Base-by-base conservation (phyloP, 2,329 filamentous ascomycete species). In the Dryadomyces sulphureus region DNA sequence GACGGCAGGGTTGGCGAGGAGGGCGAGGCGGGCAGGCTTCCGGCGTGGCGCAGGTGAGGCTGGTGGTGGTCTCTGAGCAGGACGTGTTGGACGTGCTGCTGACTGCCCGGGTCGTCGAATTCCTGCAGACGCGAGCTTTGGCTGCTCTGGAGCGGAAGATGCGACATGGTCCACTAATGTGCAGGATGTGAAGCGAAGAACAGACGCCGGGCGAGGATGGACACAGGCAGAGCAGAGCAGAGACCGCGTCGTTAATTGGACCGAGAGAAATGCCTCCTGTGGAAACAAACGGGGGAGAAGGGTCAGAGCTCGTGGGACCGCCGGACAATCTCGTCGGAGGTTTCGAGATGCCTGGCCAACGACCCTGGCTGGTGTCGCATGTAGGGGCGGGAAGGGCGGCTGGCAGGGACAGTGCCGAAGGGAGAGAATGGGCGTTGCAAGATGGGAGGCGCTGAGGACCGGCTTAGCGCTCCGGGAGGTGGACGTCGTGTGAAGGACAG, bases 81-180 rank as follows among this genome's bases (percentile, higher is more conserved):
- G n/a, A n/a, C n/a, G n/a, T 38, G 22, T 9, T 46, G 17, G 38
- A 42, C 30, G 14, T 16, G 20, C 32, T 38, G 39, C 1, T 46
- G 22, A 3, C 25, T 41, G 3, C 42, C 21, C 12, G 24, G 6
- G 16, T 46, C 45, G 11, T 20, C 34, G 36, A 14, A 21, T 9
- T 36, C 17, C 17, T 19, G 34, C 16, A 12, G 34, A 19, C 14
- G 11, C n/a, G 34, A 44, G 59, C 59, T 63, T 57, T 68, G 60
- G 57, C 63, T 49, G 59, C 60, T 61, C 60, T 65, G 66, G 62
- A 64, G 63, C 60, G 64, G 63, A 65, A 66, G 65, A 62, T 72
- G 70, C 63, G 69, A 70, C 69, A 73, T 72, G 65, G 63, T 68
- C 60, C 60, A 59, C 65, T 20, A 62, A 64, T 64, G 62, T 62